Evolutionary conservation across 2,329 filamentous ascomycete species (phyloP), one percentile per base, ranked within the genome.

Genomic region (Coniella lustricola): DNA sequence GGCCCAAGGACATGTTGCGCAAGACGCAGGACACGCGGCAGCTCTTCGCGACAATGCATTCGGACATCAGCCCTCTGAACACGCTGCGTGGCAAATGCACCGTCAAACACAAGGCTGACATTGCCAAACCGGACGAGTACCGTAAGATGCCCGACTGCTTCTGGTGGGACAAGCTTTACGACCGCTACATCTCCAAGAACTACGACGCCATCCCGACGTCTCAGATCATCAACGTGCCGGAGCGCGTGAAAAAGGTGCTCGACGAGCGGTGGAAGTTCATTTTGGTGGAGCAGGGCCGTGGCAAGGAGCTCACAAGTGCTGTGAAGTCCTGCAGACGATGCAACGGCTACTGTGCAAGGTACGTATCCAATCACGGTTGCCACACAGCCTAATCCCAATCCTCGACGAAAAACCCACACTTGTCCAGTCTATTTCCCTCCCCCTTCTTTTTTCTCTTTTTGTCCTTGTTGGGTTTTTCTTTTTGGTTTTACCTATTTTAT

Each of bases 31-130:
- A 98, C 73, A 91, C 87, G 51, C 86, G 93, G 54, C 76, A 91
- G 60, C 82, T 98, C 45, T 96, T 91, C 68, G 91, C 90, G 54
- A 95, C 93, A 25, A 98, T 98, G 93, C 93, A 98, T 68, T 97
- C 93, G 21, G 93, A 98, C 71, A 85, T 90, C 54, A 95, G 89
- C 64, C 93, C 93, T 50, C 75, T 98, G 60, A 90, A 90, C 44
- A 89, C 93, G 39, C 74, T 98, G 58, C 88, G 93, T 61, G 93
- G 93, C 57, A 95, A 94, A 71, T 97, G 91, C 67, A 81, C 84
- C 56, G 93, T 98, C 65, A 77, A 80, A 65, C 93, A 98, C 72
- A 83, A 87, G 58, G 86, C 83, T 55, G 90, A 97, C 64, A 91
- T 97, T 53, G 16, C 44, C 35, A 46, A 39, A 7, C 9, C 39